Evolutionary conservation across 441 rosid species (phyloP).

Genomic region (Sinapis alba): DNA sequence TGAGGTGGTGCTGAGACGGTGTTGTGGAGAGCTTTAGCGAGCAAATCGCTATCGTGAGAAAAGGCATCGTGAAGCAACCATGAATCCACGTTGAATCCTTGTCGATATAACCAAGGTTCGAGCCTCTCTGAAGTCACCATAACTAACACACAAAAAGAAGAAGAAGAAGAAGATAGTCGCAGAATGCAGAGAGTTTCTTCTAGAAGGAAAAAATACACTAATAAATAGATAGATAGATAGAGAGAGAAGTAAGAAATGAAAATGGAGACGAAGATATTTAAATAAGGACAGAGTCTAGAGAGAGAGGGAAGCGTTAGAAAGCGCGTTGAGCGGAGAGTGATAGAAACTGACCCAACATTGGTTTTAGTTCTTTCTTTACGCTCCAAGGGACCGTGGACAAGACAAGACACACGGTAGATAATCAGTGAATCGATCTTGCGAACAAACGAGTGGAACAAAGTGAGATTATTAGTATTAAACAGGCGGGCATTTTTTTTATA

Average conservation of each 20-base stretch:
- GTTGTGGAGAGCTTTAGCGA: slow-evolving; percentile 68
- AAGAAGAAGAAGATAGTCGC: not conserved
- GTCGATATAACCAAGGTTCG: slow-evolving; percentile 50
- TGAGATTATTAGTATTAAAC: no score
- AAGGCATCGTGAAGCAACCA: slow-evolving; percentile 56
- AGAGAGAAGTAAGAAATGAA: not conserved
- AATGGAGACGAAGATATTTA: slow-evolving; percentile 5
- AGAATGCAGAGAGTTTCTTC: not conserved
- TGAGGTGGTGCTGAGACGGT: slow-evolving; percentile 16
- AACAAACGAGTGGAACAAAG: no score
- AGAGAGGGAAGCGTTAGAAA: not conserved
- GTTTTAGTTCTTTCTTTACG: not conserved
- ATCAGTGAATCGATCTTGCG: not conserved
- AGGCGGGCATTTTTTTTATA: no score
- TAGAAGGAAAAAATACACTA: not conserved
- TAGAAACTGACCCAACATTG: not conserved
- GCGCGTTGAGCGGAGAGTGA: slow-evolving; percentile 32
- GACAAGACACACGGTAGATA: not conserved
- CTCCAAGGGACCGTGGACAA: not conserved
- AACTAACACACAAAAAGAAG: not conserved
- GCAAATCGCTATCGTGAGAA: slow-evolving; percentile 62
- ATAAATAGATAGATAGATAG: not conserved
- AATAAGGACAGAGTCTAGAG: not conserved
- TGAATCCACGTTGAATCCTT: slow-evolving; percentile 50
- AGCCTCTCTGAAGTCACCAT: slow-evolving; percentile 68